These are phyloP conservation scores for Nicotiana noctiflora DNA, from an alignment of 257 asterid species.

Conservation along the genomic window DNA sequence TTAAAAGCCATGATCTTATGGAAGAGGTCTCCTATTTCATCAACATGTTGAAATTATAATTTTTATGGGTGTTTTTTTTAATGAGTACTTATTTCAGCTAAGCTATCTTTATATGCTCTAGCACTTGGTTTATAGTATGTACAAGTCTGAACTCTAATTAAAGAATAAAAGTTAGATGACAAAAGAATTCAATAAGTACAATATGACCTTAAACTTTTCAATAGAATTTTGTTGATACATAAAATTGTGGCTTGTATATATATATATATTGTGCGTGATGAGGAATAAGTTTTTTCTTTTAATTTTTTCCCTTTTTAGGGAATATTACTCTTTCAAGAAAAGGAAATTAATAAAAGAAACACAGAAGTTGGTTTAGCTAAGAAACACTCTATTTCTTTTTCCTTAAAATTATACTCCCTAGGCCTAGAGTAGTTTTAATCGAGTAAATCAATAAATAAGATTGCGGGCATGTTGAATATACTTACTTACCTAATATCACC, in stretches of 20 bases:
- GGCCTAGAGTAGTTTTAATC: too few relatives aligned
- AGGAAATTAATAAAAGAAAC: neutral
- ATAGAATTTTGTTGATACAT: neutral
- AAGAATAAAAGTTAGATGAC: neutral
- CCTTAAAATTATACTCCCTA: too few relatives aligned
- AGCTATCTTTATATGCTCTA: neutral
- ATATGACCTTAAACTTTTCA: neutral
- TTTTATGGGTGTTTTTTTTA: neutral
- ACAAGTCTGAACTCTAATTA: neutral
- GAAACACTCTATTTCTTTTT: neutral
- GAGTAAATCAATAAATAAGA: too few relatives aligned
- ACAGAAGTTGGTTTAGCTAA: neutral
- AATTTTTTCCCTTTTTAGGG: neutral
- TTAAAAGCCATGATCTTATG: neutral
- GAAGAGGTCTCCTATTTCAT: too few relatives aligned
- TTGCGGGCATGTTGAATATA: too few relatives aligned
- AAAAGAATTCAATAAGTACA: neutral
- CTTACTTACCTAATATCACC: too few relatives aligned
- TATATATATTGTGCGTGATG: neutral
- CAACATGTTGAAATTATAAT: too few relatives aligned
- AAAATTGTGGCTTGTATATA: too few relatives aligned
- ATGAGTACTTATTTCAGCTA: neutral
- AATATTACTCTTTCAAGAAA: neutral
- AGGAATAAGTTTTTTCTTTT: neutral
- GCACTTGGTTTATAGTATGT: neutral